A percentile compares a stretch with the other conserved stretches of the same genome.
Conservation (phyloP, 2,329 filamentous ascomycete genomes). For the Stagonosporopsis tanaceti region DNA sequence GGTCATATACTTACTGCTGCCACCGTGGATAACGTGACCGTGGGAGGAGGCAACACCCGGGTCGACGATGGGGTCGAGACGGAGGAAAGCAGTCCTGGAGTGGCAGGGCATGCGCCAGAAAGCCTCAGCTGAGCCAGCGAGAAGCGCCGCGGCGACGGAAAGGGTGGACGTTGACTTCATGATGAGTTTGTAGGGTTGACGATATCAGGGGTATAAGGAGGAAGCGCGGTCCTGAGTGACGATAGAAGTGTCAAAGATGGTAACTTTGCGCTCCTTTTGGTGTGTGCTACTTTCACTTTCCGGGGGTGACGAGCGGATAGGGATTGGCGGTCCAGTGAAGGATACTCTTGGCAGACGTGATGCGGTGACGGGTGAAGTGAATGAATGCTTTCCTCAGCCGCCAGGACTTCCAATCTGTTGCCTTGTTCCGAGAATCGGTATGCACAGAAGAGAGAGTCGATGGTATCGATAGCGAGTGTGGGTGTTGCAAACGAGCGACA, state of each 20-base stretch:
- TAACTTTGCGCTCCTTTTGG: constrained; percentile 3
- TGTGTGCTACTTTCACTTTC: constrained; percentile 7
- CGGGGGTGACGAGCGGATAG: constrained; percentile 9
- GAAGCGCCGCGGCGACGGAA: constrained; percentile 39
- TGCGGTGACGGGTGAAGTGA: constrained; percentile 17
- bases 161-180: constrained; percentile 45
- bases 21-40: constrained; percentile 46
- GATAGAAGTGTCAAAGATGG: constrained; percentile 2
- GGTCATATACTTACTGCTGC: constrained; percentile 57
- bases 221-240: constrained; percentile 1
- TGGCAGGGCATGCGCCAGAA: constrained; percentile 76
- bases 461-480: constrained; percentile 39
- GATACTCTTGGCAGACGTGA: constrained; percentile 13
- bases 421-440: constrained; percentile 26
- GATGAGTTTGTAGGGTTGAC: constrained; percentile 19
- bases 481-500: constrained; percentile 34
- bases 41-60: constrained; percentile 39
- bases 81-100: constrained; percentile 66
- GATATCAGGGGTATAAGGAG: constrained; percentile 8
- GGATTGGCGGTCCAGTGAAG: constrained; percentile 14
- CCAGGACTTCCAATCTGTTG: constrained; percentile 37
- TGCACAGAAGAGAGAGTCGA: constrained; percentile 41
- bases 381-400: constrained; percentile 31
- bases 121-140: constrained; percentile 61
- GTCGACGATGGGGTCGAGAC: constrained; percentile 58